Evolutionary conservation across 148 eudicot species (phyloP).

Genomic region (Rhododendron ferrugineum): DNA sequence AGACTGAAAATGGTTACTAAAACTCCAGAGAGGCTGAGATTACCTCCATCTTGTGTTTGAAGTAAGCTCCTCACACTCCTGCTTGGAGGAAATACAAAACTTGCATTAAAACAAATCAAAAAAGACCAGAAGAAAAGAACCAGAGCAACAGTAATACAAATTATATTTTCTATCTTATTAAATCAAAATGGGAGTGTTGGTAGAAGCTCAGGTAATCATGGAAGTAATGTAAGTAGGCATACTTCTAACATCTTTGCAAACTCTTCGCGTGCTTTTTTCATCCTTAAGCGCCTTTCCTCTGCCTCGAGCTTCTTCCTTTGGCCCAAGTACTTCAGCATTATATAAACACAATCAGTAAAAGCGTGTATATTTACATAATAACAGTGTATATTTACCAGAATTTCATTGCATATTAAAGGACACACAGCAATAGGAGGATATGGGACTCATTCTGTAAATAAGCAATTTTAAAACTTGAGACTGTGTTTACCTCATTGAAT

Average conservation of each 20-base stretch:
- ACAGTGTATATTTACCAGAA: not conserved
- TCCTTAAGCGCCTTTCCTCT: conserved; percentile 89
- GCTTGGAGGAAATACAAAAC: conserved; percentile 3
- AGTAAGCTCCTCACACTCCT: conserved; percentile 90
- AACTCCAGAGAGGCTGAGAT: not conserved
- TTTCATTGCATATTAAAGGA: not conserved
- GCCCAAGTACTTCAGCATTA: conserved; percentile 63
- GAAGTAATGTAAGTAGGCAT: conserved; percentile 27
- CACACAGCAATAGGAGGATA: not conserved
- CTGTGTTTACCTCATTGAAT: conserved; percentile 76
- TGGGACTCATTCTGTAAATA: not conserved
- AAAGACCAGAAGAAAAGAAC: not conserved
- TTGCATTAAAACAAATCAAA: not conserved
- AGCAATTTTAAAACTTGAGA: not conserved
- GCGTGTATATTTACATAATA: not conserved
- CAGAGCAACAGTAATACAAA: not conserved
- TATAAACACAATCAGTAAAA: conserved; percentile 3
- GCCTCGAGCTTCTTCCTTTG: conserved; percentile 92
- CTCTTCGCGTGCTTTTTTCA: conserved; percentile 90
- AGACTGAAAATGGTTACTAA: not conserved
- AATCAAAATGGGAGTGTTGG: not conserved
- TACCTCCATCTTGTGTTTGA: conserved; percentile 93
- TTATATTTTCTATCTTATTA: not conserved
- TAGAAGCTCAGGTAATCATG: not conserved
- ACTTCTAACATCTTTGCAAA: conserved; percentile 93